phyloP scores from a whole-genome alignment of 2,329 filamentous ascomycete species.

The Aplosporella prunicola region DNA sequence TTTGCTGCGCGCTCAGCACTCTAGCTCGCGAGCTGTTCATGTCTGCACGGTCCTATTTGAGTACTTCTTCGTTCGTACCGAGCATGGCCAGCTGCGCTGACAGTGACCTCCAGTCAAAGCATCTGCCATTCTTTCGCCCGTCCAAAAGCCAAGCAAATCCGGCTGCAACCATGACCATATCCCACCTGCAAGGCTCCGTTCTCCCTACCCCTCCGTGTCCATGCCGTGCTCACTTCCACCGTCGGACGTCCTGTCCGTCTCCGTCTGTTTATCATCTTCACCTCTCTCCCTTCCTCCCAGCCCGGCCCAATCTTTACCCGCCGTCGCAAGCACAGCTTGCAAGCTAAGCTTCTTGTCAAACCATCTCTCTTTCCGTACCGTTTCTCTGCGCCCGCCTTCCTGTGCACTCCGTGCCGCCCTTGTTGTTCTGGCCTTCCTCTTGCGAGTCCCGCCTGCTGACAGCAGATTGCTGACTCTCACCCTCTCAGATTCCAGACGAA shows the following conservation, averaged over 20 bases:
- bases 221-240: no score
- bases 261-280: neutral
- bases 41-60: no score
- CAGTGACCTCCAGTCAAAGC: no score
- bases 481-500: conserved; percentile 59
- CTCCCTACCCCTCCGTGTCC: no score
- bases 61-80: no score
- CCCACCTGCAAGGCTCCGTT: no score
- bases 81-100: no score
- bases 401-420: conserved; percentile 66
- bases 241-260: neutral
- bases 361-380: conserved; percentile 61
- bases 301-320: conserved; percentile 32
- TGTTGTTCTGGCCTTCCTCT: conserved; percentile 59
- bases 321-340: conserved; percentile 55
- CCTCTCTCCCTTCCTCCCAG: conserved; percentile 14
- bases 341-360: conserved; percentile 56
- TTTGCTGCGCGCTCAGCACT: no score
- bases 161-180: no score
- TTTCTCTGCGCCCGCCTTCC: conserved; percentile 60
- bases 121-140: no score
- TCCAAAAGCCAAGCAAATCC: no score
- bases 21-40: no score
- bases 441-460: conserved; percentile 44
- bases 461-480: conserved; percentile 52